A percentile compares a stretch with the other conserved stretches of the same genome.
phyloP scores from a whole-genome alignment of 257 asterid genomes.

The Voacanga thouarsii region DNA sequence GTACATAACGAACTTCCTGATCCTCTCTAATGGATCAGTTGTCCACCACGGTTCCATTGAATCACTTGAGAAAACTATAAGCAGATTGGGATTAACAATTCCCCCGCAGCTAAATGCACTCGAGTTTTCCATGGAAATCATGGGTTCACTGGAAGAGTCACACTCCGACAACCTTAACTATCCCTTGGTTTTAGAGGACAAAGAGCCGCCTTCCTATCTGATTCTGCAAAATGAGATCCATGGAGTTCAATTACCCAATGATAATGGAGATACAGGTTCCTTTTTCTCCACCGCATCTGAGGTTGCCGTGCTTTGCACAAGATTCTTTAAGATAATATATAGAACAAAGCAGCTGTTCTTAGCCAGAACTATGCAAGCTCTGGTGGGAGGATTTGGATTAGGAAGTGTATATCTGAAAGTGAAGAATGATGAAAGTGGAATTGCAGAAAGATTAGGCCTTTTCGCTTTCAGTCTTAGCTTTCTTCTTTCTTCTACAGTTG shows the following conservation, averaged over 20 bases:
- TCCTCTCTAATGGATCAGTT: conserved; percentile 70
- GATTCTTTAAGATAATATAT: conserved; percentile 80
- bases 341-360: conserved; percentile 80
- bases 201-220: conserved; percentile 15
- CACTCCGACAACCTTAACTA: conserved; percentile 21
- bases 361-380: conserved; percentile 83
- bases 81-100: conserved; percentile 43
- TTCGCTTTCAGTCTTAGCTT: conserved; percentile 83
- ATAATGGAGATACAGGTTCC: conserved; percentile 2
- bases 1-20: conserved; percentile 54
- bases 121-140: conserved; percentile 79
- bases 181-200: conserved; percentile 17
- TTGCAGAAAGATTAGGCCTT: conserved; percentile 71
- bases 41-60: conserved; percentile 68
- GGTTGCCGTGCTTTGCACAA: conserved; percentile 49
- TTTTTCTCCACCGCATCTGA: conserved; percentile 35
- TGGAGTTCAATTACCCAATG: background rate
- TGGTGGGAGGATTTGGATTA: conserved; percentile 79
- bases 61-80: conserved; percentile 51
- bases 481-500: conserved; percentile 87
- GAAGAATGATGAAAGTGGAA: conserved; percentile 66
- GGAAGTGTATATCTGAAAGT: conserved; percentile 65
- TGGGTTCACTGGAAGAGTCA: conserved; percentile 48
- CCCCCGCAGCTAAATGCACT: conserved; percentile 75
- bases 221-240: conserved; percentile 20